Evolutionary conservation across 2,329 filamentous ascomycete species (phyloP), one percentile per base, ranked within the genome.

Genomic region (Aspergillus spinulosporus): DNA sequence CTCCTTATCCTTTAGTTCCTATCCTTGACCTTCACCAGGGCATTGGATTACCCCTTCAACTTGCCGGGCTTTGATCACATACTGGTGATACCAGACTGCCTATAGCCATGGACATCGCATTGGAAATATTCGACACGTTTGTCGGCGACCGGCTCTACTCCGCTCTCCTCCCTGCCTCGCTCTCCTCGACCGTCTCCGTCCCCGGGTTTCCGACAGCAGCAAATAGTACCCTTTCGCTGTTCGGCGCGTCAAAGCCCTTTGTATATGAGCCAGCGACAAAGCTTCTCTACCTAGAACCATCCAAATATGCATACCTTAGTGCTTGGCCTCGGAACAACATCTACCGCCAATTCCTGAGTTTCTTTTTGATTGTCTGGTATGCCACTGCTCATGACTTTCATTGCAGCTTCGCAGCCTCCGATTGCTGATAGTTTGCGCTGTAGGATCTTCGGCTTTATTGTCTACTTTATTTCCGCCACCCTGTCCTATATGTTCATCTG

Each of bases 401-500:
- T 29, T 28, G 46, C 42, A 26, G 28, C 52, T 15, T 40, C 21
- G 31, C 14, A 3, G 6, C 3, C 39, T 21, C 8, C 28, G 45
- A 36, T 47, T 26, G 34, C 54, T 64, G 50, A 64, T 39, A 29
- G n/a, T 39, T 15, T 36, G 28, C 29, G 26, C 48, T n/a, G 9
- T 67, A 97, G 92, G 88, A 73, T 96, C 65, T 96, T 96, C 67
- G 93, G 92, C 54, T 75, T 92, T 32, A 62, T 92, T 46, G 80
- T 94, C 54, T 97, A 97, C 82, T 96, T 93, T 73, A 67, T 90
- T 62, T 91, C 90, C 70, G 89, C 92, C 3, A 82, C 87, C 4
- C 80, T 95, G 14, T 96, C 92, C 12, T 97, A 95, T 76, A 67
- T 88, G 68, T 88, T 96, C 77, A 82, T 97, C 70, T 97, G 96